Base-by-base conservation (phyloP, 163 green algal species). In the Chlorella variabilis region DNA sequence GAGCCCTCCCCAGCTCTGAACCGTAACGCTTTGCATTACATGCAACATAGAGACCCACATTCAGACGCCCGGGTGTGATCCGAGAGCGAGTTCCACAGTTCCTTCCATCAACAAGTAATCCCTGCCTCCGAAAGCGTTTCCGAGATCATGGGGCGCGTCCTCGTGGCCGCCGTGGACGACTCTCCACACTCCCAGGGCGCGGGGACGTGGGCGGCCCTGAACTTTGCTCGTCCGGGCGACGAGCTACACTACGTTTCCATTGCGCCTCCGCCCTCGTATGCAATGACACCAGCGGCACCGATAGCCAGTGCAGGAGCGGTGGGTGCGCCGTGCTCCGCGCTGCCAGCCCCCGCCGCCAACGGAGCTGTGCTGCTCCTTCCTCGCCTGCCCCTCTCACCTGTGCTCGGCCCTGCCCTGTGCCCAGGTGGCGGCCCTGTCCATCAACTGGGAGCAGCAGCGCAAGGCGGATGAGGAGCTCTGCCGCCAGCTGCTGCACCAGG, bases 401-500 rank as follows among this genome's bases (percentile, higher is more conserved):
- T 58, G 2, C 66, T 59, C 38, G 36, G 42, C 34, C 49, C 45
- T 9, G 25, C 33, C 54, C 49, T 78, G 31, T 34, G 51, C 67
- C 20, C 71, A 79, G 71, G 71, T 79, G 51, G 65, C 77, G 4
- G 77, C 77, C 7, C 38, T 83, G 11, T 71, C 77, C 1, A 4
- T 70, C 3, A 83, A 77, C 36, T 83, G 77, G 77, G 77, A 83
- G 65, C 63, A 59, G 31, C 77, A 83, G 65, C 65, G 77, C 31
- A 67, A 67, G 62, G 75, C 61, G 2, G 75, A 82, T 13, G 75
- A 82, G 33, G 75, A 82, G 33, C 31, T 8, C 3, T 69, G 61
- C 31, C 61, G 75, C 0, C 23, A 49, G 2, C 34, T 65, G 33
- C 75, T 82, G 42, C 27, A 58, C n/a, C 17, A 39, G 39, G 21